Percentiles rank a stretch among this genome's conserved stretches.
phyloP scores from a whole-genome alignment of 225 moss, liverwort and hornwort species.

The Marchantia paleacea region DNA sequence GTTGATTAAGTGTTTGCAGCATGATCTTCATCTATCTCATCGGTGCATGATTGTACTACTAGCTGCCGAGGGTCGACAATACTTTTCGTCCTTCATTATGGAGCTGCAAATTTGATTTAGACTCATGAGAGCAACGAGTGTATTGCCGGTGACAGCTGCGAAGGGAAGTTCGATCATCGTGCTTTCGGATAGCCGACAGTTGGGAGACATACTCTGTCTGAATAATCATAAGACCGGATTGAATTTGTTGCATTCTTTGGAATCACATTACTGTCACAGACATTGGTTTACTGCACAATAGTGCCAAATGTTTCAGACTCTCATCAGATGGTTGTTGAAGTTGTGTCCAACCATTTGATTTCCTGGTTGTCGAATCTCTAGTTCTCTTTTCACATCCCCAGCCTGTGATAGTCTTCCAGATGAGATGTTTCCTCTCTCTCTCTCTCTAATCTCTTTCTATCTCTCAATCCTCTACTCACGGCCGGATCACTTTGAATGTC shows the following conservation, averaged over 20 bases:
- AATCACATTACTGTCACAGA: not conserved
- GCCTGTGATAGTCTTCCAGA: not conserved
- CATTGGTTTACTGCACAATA: not conserved
- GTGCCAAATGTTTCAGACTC: not conserved
- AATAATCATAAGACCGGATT: not conserved
- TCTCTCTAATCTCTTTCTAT: no score
- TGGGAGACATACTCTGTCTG: not conserved
- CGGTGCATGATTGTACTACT: not conserved
- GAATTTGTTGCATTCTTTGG: not conserved
- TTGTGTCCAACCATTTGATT: not conserved
- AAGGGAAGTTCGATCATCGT: not conserved
- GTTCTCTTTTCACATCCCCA: not conserved
- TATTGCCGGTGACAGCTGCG: not conserved
- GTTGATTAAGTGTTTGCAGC: no score
- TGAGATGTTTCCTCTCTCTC: not conserved
- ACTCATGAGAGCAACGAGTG: not conserved
- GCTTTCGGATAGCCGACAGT: not conserved
- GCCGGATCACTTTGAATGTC: no score
- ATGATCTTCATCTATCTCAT: no score
- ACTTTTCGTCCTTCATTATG: not conserved
- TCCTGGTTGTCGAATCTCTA: not conserved
- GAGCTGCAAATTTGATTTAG: not conserved
- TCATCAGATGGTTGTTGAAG: not conserved
- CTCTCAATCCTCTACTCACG: no score
- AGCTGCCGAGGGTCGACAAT: not conserved